Evolutionary conservation across 208 protist species (phyloP).

Genomic region (Trichomonas tenax): DNA sequence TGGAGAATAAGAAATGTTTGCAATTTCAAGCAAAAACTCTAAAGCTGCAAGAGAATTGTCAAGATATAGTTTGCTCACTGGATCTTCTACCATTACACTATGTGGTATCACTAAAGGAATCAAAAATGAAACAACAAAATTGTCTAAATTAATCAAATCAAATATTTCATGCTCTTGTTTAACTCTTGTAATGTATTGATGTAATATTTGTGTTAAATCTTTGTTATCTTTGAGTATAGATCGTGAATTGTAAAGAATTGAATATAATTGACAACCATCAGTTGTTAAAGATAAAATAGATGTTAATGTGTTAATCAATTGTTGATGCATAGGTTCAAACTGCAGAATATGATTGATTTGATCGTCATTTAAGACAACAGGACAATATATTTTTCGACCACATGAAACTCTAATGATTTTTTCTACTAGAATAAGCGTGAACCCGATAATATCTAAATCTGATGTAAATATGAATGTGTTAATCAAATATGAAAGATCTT

Average conservation of each 20-base stretch:
- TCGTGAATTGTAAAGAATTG: not conserved
- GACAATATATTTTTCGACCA: not conserved
- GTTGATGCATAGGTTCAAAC: not conserved
- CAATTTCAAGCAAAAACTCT: not conserved
- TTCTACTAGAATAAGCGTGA: not conserved
- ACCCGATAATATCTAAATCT: not conserved
- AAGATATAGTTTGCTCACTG: not conserved
- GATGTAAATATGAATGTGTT: not conserved
- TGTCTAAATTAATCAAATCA: not conserved
- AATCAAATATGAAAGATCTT: not conserved
- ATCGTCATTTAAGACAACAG: not conserved
- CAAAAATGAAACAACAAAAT: not conserved
- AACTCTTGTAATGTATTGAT: not conserved
- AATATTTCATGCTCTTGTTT: not conserved
- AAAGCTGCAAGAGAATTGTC: not conserved
- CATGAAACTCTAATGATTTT: not conserved
- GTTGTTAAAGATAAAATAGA: not conserved
- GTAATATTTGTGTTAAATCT: not conserved
- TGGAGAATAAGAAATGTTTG: not conserved
- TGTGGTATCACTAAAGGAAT: not conserved
- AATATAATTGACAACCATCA: not conserved
- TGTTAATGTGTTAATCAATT: not conserved
- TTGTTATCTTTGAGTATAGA: not conserved
- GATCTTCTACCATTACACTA: not conserved
- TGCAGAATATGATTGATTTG: not conserved